These are phyloP conservation scores for Arxiozyma telluris DNA, from an alignment of 1,139 yeast species.

Conservation along the genomic window DNA sequence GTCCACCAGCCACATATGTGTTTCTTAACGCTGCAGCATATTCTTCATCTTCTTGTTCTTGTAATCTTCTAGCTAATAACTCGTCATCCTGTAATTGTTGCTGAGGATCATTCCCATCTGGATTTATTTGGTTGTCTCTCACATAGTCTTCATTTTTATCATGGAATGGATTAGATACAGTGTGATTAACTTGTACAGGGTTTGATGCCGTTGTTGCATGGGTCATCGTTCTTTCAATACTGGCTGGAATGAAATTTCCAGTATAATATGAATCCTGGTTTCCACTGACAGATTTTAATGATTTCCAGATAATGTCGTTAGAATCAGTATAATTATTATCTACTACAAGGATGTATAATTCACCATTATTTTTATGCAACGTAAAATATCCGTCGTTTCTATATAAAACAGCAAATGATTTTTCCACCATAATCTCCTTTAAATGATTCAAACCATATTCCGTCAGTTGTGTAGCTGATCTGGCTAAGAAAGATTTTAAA, in stretches of 20 bases:
- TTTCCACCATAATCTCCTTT: slow-evolving; percentile 36
- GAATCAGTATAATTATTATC: slow-evolving; percentile 51
- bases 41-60: slow-evolving; percentile 26
- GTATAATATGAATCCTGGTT: slow-evolving; percentile 56
- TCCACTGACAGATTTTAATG: slow-evolving; percentile 58
- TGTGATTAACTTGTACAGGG: neutral
- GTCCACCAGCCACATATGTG: slow-evolving; percentile 7
- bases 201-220: neutral
- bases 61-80: slow-evolving; percentile 25
- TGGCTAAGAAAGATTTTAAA: slow-evolving; percentile 32
- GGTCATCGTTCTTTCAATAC: slow-evolving; percentile 6
- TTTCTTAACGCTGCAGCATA: slow-evolving; percentile 16
- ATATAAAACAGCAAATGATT: slow-evolving; percentile 57
- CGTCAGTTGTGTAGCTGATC: slow-evolving; percentile 66
- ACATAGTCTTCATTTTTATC: neutral
- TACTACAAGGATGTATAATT: slow-evolving; percentile 55
- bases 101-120: neutral
- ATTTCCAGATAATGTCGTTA: slow-evolving; percentile 62
- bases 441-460: slow-evolving; percentile 46
- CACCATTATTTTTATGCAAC: slow-evolving; percentile 44
- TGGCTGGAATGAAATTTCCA: slow-evolving; percentile 45
- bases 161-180: slow-evolving; percentile 12
- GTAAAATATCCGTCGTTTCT: slow-evolving; percentile 80
- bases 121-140: neutral
- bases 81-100: slow-evolving; percentile 22